Base-by-base conservation (phyloP, 2,329 filamentous ascomycete species). In the Fusarium tupiense region DNA sequence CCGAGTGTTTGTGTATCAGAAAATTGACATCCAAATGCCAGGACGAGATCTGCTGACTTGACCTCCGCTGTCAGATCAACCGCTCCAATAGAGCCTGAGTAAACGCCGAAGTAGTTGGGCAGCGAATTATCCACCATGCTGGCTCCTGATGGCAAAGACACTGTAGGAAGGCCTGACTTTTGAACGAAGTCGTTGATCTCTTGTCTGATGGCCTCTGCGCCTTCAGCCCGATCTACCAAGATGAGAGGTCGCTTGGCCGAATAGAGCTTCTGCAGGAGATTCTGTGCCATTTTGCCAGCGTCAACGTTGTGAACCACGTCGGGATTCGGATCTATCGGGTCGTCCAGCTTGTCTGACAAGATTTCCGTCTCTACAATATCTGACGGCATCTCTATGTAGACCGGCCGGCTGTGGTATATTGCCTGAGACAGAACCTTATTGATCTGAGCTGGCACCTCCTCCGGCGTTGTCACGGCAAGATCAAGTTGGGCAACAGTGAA, bases 1-100 rank as follows among this genome's bases (percentile, higher is more conserved):
- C 73, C 73, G 2, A 75, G 66, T 0, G 72, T 76, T 16, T 76
- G 69, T 1, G 66, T 53, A 17, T 76, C 73, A 1, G 70, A 71
- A 1, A 63, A 41, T 1, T 73, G 63, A 0, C 72, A 74, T 1
- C 69, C 70, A 14, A 75, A 65, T 11, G 57, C 43, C 37, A 75
- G 12, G 2, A 73, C 67, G 0, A 71, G 14, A 16, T 75, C 72
- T 2, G 54, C 43, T 5, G 61, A 61, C 3, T 70, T 49, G 1
- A 66, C 44, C 4, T 13, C 50, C 8, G 44, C 11, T 3, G 54
- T 63, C 24, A 66, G 8, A 4, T 61, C 56, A 4, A 57, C 29
- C 12, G 20, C 6, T 0, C 67, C 67, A 2, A 63, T 57, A 1
- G 61, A 22, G 0, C 68, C 68, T 3, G 67, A 66, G 17, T 71